Percentiles rank a stretch among this genome's conserved stretches.
Evolutionary conservation across 257 asterid species (phyloP).

Genomic region (Fraxinus anomala): DNA sequence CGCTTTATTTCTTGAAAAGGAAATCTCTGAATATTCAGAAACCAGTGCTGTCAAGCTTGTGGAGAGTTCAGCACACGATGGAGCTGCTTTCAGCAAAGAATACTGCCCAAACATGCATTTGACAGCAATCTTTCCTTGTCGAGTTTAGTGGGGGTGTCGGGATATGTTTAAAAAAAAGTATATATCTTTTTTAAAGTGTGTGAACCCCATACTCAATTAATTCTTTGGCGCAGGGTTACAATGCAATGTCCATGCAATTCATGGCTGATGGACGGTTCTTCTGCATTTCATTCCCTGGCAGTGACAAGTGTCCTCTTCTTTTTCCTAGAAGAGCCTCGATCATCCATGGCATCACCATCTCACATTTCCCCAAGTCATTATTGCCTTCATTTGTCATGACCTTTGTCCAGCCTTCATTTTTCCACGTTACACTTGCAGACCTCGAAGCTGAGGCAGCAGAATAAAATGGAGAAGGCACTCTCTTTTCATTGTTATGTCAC

Average conservation of each 20-base stretch:
- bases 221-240: slow-evolving; percentile 83
- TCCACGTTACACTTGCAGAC: slow-evolving; percentile 54
- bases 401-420: slow-evolving; percentile 58
- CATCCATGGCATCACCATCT: slow-evolving; percentile 66
- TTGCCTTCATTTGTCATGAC: slow-evolving; percentile 62
- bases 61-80: slow-evolving; percentile 20
- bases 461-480: slow-evolving; percentile 59
- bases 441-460: slow-evolving; percentile 63
- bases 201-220: slow-evolving; percentile 62
- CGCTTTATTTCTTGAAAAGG: slow-evolving; percentile 2
- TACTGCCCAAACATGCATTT: slow-evolving; percentile 24
- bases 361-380: slow-evolving; percentile 52
- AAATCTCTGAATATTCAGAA: slow-evolving; percentile 13
- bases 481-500: slow-evolving; percentile 46
- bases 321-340: slow-evolving; percentile 57
- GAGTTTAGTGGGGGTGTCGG: slow-evolving; percentile 51
- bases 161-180: slow-evolving; percentile 40
- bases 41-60: slow-evolving; percentile 26
- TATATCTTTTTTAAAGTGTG: slow-evolving; percentile 40
- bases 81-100: slow-evolving; percentile 29
- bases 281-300: slow-evolving; percentile 62
- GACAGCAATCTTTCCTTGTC: slow-evolving; percentile 36
- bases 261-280: slow-evolving; percentile 62
- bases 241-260: slow-evolving; percentile 49
- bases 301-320: slow-evolving; percentile 55